Evolutionary conservation across 129 eudicot species (phyloP).

Genomic region (Sambucus nigra): DNA sequence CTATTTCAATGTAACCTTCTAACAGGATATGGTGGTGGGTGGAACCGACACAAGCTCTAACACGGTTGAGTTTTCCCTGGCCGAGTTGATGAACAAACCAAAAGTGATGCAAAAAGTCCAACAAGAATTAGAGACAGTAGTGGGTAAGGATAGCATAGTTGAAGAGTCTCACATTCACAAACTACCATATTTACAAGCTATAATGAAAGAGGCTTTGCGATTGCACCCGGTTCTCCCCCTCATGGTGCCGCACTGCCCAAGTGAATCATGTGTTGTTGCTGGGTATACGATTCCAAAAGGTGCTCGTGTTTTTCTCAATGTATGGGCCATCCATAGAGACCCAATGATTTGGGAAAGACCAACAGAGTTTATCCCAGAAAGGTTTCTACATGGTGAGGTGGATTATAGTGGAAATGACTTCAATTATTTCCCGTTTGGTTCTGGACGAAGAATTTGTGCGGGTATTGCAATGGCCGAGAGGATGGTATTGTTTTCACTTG

Average conservation of each 20-base stretch:
- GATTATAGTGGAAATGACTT: conserved; percentile 18
- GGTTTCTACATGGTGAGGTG: conserved; percentile 11
- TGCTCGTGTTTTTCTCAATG: conserved; percentile 16
- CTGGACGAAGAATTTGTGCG: conserved; percentile 24
- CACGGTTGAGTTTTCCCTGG: conserved; percentile 23
- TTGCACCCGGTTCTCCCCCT: conserved; percentile 22
- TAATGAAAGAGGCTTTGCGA: conserved; percentile 22
- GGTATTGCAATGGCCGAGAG: conserved; percentile 21
- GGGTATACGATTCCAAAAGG: conserved; percentile 26
- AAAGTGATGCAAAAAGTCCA: conserved; percentile 13
- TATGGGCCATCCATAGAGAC: conserved; percentile 22
- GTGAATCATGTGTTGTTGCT: conserved; percentile 9
- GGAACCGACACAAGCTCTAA: conserved; percentile 19
- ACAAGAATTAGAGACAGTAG: conserved; percentile 18
- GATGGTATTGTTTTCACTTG: conserved; percentile 3
- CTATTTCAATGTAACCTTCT: neutral
- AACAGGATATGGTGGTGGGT: conserved; percentile 24
- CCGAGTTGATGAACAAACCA: conserved; percentile 19
- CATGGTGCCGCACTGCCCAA: conserved; percentile 21
- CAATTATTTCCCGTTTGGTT: conserved; percentile 17
- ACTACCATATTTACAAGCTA: conserved; percentile 17
- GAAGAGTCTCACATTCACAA: conserved; percentile 18
- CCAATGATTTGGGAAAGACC: conserved; percentile 20
- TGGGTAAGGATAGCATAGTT: conserved; percentile 14
- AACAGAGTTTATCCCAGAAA: conserved; percentile 14